phyloP scores from a whole-genome alignment of 1,284 basidiomycete species.

The Cerrena zonata region DNA sequence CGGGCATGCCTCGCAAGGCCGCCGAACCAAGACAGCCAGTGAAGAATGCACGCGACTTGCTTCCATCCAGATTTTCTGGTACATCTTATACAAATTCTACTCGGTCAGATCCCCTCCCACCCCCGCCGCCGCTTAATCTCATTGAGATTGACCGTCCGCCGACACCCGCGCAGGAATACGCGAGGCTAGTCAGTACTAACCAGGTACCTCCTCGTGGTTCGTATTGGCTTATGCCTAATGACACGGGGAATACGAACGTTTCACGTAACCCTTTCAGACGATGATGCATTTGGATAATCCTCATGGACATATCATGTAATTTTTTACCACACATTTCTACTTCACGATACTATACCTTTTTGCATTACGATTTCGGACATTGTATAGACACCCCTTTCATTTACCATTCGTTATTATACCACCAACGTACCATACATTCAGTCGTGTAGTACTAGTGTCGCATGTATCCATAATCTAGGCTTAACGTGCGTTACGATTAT shows the following conservation, averaged over 20 bases:
- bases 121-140: conserved; percentile 13
- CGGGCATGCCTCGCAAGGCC: conserved; percentile 50
- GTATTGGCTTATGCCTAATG: conserved; percentile 29
- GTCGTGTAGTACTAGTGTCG: background rate
- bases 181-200: conserved; percentile 33
- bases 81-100: conserved; percentile 32
- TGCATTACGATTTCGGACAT: too few species aligned
- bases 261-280: conserved; percentile 33
- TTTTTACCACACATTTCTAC: background rate
- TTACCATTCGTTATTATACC: background rate
- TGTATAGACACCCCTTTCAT: background rate
- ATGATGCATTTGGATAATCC: background rate
- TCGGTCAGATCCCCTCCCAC: conserved; percentile 10
- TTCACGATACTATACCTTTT: too few species aligned
- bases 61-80: conserved; percentile 41
- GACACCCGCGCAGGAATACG: conserved; percentile 60
- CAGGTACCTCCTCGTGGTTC: conserved; percentile 18
- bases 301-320: background rate
- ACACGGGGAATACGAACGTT: conserved; percentile 24
- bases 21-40: conserved; percentile 68
- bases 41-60: conserved; percentile 35
- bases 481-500: too few species aligned
- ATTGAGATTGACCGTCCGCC: conserved; percentile 24
- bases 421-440: background rate
- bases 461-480: background rate